Evolutionary conservation across 495 filamentous ascomycete species (phyloP), one percentile per base, ranked within the genome.

Genomic region (Aspergillus bridgeri): DNA sequence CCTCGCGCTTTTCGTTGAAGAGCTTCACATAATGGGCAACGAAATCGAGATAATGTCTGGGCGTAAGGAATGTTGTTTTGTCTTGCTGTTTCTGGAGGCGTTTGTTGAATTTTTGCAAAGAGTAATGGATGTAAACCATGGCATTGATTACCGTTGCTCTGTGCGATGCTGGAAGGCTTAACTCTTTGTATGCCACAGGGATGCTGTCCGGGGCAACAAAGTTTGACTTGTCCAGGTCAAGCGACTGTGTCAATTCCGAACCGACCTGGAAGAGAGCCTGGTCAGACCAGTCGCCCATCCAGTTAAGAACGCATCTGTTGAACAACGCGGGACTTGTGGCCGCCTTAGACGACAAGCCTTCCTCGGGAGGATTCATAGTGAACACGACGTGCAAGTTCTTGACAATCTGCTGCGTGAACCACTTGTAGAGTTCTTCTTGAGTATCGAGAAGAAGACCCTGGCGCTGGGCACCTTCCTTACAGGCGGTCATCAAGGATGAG

Each of bases 201-300:
- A 98, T 89, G 57, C 84, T 92, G 62, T 96, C 92, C 11, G 94
- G 93, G n/a, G 94, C 88, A 44, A 77, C 69, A 66, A 90, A 98
- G 65, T 86, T 88, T 33, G 88, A 78, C 52, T 91, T 88, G 68
- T 98, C 93, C 42, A 99, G 81, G 71, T 99, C 94, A 47, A 98
- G 85, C 7, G 92, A 93, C 61, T 96, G 91, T 3, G 95, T 99
- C 51, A 99, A 81, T 72, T 99, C 94, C 49, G 89, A 89, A 21
- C 88, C 94, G 56, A 99, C 95, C 74, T 98, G 95, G 87, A 95
- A 99, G 42, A 99, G 85, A 21, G 94, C 95, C 70, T 98, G 95
- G 70, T 98, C 94, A 7, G 94, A 98, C 94, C 94, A 99, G 75
- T 99, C 94, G 48, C 94, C 94, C 71, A 98, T 96, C 94, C 94